phyloP scores from a whole-genome alignment of 78 protist species.

The Dictyostelium firmibasis region DNA sequence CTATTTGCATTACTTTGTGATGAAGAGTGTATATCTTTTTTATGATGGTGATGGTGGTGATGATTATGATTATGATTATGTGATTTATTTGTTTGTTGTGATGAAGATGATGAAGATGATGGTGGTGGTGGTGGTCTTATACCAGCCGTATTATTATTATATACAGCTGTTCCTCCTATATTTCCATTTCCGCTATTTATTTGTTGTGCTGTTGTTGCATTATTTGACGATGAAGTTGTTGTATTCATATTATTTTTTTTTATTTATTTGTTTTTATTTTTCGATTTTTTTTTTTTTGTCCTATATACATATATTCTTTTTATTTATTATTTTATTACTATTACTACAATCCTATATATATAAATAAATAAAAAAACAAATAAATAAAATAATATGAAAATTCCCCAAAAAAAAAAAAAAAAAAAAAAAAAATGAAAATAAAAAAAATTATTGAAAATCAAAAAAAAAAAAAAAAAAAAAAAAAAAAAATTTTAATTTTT shows the following conservation, averaged over 20 bases:
- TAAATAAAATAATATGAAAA: not conserved
- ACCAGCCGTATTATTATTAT: not conserved
- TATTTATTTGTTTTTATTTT: not conserved
- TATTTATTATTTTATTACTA: not conserved
- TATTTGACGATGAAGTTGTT: not conserved
- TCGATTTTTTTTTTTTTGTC: no score
- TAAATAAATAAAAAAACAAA: not conserved
- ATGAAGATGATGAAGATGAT: not conserved
- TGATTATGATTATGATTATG: not conserved
- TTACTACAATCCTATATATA: not conserved
- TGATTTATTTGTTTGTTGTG: not conserved
- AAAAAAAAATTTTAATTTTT: no score
- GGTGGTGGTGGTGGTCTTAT: conserved; percentile 1
- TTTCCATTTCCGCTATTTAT: not conserved
- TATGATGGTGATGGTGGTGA: not conserved
- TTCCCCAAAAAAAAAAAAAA: not conserved
- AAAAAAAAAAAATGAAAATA: not conserved
- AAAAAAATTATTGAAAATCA: not conserved
- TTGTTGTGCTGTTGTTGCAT: not conserved
- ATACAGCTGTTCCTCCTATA: not conserved
- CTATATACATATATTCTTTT: not conserved
- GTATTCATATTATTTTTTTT: not conserved
- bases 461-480: no score
- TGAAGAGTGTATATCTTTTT: not conserved
- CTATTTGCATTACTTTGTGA: not conserved